These are phyloP conservation scores for Trypanosoma melophagium DNA, from an alignment of 208 protist species.

Conservation along the genomic window DNA sequence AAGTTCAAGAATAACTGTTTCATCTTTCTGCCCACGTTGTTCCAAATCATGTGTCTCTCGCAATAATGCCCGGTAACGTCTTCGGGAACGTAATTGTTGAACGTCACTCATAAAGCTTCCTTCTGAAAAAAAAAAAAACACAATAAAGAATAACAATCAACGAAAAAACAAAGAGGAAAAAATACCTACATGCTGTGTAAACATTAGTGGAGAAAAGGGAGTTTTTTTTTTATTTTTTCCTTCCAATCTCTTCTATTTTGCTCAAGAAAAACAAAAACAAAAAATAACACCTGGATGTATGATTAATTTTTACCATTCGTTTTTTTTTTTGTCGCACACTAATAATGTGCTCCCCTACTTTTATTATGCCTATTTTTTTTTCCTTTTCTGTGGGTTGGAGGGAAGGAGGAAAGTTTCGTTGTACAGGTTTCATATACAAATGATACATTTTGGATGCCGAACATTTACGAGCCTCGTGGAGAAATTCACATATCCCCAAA, in stretches of 20 bases:
- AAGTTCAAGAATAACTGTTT: slow-evolving; percentile 32
- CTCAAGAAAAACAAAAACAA: too few relatives aligned
- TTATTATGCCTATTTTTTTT: too few relatives aligned
- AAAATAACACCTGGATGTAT: too few relatives aligned
- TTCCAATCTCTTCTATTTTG: too few relatives aligned
- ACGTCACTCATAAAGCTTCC: slow-evolving; percentile 8
- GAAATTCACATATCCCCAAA: too few relatives aligned
- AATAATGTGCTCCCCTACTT: neutral
- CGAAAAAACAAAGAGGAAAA: slow-evolving; percentile 19
- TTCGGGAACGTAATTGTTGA: slow-evolving; percentile 34
- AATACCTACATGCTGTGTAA: slow-evolving; percentile 9
- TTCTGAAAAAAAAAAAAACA: slow-evolving; percentile 2
- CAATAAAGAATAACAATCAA: slow-evolving; percentile 12
- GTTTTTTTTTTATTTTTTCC: too few relatives aligned
- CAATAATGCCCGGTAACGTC: slow-evolving; percentile 59
- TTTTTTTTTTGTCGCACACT: slow-evolving; percentile 14
- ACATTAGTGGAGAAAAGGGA: too few relatives aligned
- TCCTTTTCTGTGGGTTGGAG: neutral
- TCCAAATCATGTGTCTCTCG: slow-evolving; percentile 37
- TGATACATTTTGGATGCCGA: too few relatives aligned
- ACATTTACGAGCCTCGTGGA: too few relatives aligned
- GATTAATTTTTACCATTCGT: neutral
- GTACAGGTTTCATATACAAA: too few relatives aligned
- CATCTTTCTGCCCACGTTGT: slow-evolving; percentile 29
- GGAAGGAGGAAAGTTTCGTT: too few relatives aligned